These are phyloP conservation scores for Globisporangium nagaii DNA, from an alignment of 352 stramenopile genomes.

Conservation along the genomic window DNA sequence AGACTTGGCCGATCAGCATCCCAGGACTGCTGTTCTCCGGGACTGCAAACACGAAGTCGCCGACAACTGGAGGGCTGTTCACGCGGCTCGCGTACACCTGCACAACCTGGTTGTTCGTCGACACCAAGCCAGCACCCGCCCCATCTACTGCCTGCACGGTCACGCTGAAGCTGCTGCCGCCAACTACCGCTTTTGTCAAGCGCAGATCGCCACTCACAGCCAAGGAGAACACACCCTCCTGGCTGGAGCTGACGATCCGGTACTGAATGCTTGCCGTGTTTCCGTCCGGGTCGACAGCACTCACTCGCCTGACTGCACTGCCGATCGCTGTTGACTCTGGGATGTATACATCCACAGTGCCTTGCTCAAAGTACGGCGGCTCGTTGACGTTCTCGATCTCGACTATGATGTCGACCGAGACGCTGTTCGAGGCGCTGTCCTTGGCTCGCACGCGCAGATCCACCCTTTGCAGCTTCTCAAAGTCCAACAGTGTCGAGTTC, in stretches of 20 bases:
- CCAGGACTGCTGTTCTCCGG: conserved; percentile 10
- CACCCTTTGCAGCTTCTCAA: not conserved
- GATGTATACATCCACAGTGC: conserved; percentile 7
- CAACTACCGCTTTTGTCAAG: not conserved
- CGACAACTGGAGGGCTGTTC: conserved; percentile 1
- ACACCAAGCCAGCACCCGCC: not conserved
- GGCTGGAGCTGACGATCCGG: not conserved
- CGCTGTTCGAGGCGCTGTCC: conserved; percentile 1
- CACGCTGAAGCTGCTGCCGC: not conserved
- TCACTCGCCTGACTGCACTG: not conserved
- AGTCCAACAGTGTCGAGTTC: conserved; percentile 2
- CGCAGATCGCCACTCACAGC: not conserved
- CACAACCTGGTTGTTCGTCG: conserved; percentile 4
- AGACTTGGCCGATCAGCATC: conserved; percentile 26
- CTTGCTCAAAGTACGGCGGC: conserved; percentile 18
- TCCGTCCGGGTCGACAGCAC: conserved; percentile 5
- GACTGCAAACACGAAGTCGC: conserved; percentile 2
- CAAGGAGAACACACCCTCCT: not conserved
- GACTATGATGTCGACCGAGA: conserved; percentile 10
- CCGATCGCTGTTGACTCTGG: conserved; percentile 1
- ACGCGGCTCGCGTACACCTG: conserved; percentile 1
- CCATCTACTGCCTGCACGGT: conserved; percentile 5
- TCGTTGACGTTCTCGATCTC: conserved; percentile 27
- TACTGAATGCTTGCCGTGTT: not conserved
- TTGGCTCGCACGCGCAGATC: not conserved